These are phyloP conservation scores for Funneliformis geosporum DNA, from an alignment of 192 early-diverging fungal species.

Conservation along the genomic window DNA sequence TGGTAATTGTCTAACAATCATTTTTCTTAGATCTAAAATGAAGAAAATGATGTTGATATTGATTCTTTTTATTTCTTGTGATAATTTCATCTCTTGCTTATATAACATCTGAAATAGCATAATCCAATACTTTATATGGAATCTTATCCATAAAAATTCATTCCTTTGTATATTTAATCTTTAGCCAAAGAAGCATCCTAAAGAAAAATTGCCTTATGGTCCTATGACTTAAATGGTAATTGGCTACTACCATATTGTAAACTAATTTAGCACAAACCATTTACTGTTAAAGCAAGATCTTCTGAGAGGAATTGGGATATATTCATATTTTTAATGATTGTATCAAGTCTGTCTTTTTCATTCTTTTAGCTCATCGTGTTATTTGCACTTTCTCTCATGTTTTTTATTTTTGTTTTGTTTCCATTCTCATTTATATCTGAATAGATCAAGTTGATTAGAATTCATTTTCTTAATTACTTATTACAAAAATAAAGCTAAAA, in stretches of 20 bases:
- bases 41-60: no score
- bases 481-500: no score
- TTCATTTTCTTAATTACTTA: no score
- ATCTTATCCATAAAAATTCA: background rate
- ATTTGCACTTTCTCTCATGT: background rate
- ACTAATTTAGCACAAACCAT: constrained; percentile 10
- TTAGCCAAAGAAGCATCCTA: constrained; percentile 4
- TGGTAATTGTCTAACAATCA: no score
- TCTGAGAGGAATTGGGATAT: constrained; percentile 21
- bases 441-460: no score
- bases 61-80: background rate
- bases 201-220: constrained; percentile 14
- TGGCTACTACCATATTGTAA: background rate
- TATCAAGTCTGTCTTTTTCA: background rate
- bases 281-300: constrained; percentile 15
- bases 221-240: constrained; percentile 3
- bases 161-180: constrained; percentile 8
- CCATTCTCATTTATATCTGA: no score
- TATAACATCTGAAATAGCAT: constrained; percentile 3
- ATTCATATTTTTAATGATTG: constrained; percentile 23
- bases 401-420: background rate
- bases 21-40: no score
- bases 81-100: background rate
- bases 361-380: background rate
- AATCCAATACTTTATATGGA: background rate